Base-by-base conservation (phyloP, 2,329 filamentous ascomycete species). In the Fusarium nelsonii region DNA sequence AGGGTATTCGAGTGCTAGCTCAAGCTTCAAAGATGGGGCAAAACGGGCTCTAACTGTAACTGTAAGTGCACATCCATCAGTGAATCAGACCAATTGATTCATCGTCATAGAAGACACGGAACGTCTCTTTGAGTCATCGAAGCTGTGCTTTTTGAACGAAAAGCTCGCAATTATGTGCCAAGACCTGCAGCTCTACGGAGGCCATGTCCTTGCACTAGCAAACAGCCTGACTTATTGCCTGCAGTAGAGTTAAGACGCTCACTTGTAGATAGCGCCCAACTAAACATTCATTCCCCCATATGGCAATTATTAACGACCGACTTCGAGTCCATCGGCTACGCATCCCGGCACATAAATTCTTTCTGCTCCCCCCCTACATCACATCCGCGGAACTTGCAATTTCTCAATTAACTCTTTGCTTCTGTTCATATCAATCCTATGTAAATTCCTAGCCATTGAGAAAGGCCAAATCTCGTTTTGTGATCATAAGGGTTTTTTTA, bases 311-410 rank as follows among this genome's bases (percentile, higher is more conserved):
- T 68, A 61, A 59, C 59, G 11, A 45, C 43, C 46, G 51, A 61
- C 30, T 30, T 30, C n/a, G 43, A 45, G n/a, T 40, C 23, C 33
- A 51, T 53, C 62, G 62, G 62, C 64, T 65, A 28, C 16, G 8
- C 33, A 20, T 65, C 49, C 62, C 61, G 62, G 26, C 43, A 60
- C 28, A 53, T 70, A 68, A 68, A 68, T 59, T 53, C 48, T 6
- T 36, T 15, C 34, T 15, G 8, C 10, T 12, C 37, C 40, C 56
- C 36, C 39, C 37, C n/a, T 20, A 5, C 23, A 30, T 30, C 30
- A 8, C 5, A 30, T 28, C 28, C 23, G 32, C 28, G 23, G 43
- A 34, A 28, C 33, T 7, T 15, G 9, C 11, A 18, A 32, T 48
- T 28, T 39, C 40, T 58, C 20, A 20, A 20, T 37, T 6, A 26